Percentiles rank a stretch among this genome's conserved stretches.
Conservation (phyloP, 2,329 filamentous ascomycete species). For the Lecanosticta acicola region DNA sequence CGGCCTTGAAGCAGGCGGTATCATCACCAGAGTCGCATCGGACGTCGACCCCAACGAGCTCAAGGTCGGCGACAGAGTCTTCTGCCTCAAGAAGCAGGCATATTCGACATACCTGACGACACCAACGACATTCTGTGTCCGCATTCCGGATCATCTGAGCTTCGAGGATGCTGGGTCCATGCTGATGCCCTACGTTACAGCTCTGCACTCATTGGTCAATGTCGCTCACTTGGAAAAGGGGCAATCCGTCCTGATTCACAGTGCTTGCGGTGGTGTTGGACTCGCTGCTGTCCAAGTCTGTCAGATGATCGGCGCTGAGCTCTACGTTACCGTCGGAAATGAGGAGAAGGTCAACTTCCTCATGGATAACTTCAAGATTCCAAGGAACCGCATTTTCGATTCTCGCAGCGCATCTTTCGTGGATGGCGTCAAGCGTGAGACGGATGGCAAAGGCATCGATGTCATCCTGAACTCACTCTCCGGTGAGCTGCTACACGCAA, state of each 20-base stretch:
- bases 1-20: background rate
- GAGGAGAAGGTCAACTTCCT: constrained; percentile 17
- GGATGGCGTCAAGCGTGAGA: constrained; percentile 21
- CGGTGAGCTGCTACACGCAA: constrained; percentile 25
- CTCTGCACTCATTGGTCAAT: constrained; percentile 28
- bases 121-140: background rate
- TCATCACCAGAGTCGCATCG: background rate
- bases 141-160: background rate
- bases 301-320: constrained; percentile 19
- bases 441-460: constrained; percentile 29
- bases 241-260: constrained; percentile 33
- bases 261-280: constrained; percentile 27
- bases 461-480: constrained; percentile 29
- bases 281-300: constrained; percentile 28
- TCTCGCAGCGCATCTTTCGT: constrained; percentile 26
- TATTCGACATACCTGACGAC: background rate
- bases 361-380: constrained; percentile 17
- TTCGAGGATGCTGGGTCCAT: background rate
- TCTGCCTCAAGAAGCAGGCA: background rate
- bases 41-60: background rate
- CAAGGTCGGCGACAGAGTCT: background rate
- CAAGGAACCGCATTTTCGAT: constrained; percentile 27
- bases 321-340: constrained; percentile 28
- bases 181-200: constrained; percentile 16
- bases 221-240: constrained; percentile 26